Base-by-base conservation (phyloP, 495 filamentous ascomycete species). In the Tuber melanosporum region DNA sequence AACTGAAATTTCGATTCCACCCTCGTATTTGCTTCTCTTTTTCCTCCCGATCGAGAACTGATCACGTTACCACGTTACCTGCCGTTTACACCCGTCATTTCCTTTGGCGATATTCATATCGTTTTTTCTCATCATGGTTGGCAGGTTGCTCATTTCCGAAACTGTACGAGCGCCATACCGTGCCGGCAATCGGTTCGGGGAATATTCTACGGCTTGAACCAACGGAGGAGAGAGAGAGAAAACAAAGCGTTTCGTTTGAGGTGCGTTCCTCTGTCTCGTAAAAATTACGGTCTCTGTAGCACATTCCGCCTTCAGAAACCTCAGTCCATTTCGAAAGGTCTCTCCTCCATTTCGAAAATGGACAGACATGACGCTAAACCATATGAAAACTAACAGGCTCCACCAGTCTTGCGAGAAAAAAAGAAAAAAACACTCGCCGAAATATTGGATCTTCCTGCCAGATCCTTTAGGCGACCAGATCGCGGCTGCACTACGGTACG, bases 61-160 rank as follows among this genome's bases (percentile, higher is more conserved):
- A 32, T 66, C 57, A 66, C 57, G 57, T 66, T 66, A 66, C 57
- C 57, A 66, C 57, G 57, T 66, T 66, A 66, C 57, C 57, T 32
- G 26, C n/a, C n/a, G 57, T 66, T 32, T 32, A 32, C 57, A 66
- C 57, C 57, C 57, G n/a, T 66, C 57, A 66, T 66, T 32, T 66
- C 57, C n/a, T 66, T 32, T 66, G 26, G 57, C 26, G 26, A 32
- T 17, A 15, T 66, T n/a, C n/a, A 66, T 66, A 32, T 66, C 22
- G 49, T 62, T 66, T 66, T 32, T 66, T 32, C 57, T 66, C 57
- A 66, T 66, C 57, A 32, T 14, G 57, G 57, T 15, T n/a, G n/a
- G n/a, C 4, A 6, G 57, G 4, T 32, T 66, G 57, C n/a, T 66
- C 57, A 66, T 66, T 66, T 66, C 57, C 57, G 57, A 66, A 32